Base-by-base conservation (phyloP, 73 alveolate species). In the Diophrys sp. region DNA sequence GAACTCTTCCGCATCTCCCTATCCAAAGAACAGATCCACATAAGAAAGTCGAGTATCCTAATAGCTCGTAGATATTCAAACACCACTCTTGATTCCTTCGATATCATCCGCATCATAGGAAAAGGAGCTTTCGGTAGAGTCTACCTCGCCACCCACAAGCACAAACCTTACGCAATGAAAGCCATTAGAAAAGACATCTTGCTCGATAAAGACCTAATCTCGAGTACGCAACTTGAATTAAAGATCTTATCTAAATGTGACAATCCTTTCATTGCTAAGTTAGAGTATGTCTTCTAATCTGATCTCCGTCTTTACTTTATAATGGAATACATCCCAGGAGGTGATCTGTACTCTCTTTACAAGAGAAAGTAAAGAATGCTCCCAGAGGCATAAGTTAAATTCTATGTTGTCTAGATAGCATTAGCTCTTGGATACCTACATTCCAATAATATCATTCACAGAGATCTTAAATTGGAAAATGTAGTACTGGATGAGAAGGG, bases 391-490 rank as follows among this genome's bases (percentile, higher is more conserved):
- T 81, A 91, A 85, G 98, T 87, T 25, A 85, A 88, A 73, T 93
- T 96, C 79, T 88, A 92, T 53, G 96, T 91, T 2, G 97, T 97
- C 53, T 91, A 93, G 84, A 87, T 96, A 8, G 87, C 92, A 0
- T 74, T 96, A 74, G 99, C 97, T 14, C 78, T 96, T 55, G 97
- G 97, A 0, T 93, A 96, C 82, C 83, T 96, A 25, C 99, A 96
- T 96, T 28, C 99, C 95, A n/a, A n/a, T n/a, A n/a, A n/a, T n/a
- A n/a, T n/a, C n/a, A n/a, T n/a, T n/a, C n/a, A n/a, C n/a, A n/a
- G n/a, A n/a, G n/a, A n/a, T n/a, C n/a, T n/a, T n/a, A n/a, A n/a
- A n/a, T n/a, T n/a, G n/a, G n/a, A n/a, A 77, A 96, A 96, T 82
- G 90, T 96, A 26, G 87, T 96, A 30, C 81, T 96, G 81, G 97